Evolutionary conservation across 2,329 filamentous ascomycete genomes (phyloP), one percentile per base, ranked within the genome.

Genomic region (Nothomitra cinnamomea): DNA sequence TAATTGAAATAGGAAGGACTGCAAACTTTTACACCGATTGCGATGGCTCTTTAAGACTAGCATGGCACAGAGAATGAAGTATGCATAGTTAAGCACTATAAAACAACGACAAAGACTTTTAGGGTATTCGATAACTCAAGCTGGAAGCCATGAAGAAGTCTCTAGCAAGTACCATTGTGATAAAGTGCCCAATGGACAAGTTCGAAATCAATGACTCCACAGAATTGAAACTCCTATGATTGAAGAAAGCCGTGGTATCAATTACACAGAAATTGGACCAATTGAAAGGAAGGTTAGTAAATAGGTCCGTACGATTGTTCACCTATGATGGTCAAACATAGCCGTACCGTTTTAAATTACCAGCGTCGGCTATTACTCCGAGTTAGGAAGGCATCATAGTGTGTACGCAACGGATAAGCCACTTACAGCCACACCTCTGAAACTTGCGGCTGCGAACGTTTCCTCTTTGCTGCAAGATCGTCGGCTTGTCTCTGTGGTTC

Each of bases 341-440:
- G 19, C 24, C 45, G 12, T 35, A 32, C 19, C 6, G 13, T 17
- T 15, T 47, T 32, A 49, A 10, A 21, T 49, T 28, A 49, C 45
- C 45, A 49, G 15, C 45, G 45, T 49, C 45, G 45, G 21, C 45
- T 49, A 28, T 48, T 13, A 1, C 19, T 35, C n/a, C 19, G 15
- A 13, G 22, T 35, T 15, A 49, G 32, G 19, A n/a, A 17, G 12
- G 19, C 17, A 24, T 49, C 19, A 49, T 28, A 35, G 10, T n/a
- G 6, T 17, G 19, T 2, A 32, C 7, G 10, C 24, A 22, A 17
- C 12, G 8, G 25, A 13, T 24, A 2, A 35, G n/a, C 5, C 25
- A 25, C 48, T 55, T 25, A 55, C 53, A 53, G 55, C 36, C 48
- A 56, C 22, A 36, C 54, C 10, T 54, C 54, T 24, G 38, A 41